Percentiles rank a stretch among this genome's conserved stretches.
These are phyloP conservation scores for Fusarium sp. DNA, from an alignment of 2,329 filamentous ascomycete genomes.

Conservation along the genomic window DNA sequence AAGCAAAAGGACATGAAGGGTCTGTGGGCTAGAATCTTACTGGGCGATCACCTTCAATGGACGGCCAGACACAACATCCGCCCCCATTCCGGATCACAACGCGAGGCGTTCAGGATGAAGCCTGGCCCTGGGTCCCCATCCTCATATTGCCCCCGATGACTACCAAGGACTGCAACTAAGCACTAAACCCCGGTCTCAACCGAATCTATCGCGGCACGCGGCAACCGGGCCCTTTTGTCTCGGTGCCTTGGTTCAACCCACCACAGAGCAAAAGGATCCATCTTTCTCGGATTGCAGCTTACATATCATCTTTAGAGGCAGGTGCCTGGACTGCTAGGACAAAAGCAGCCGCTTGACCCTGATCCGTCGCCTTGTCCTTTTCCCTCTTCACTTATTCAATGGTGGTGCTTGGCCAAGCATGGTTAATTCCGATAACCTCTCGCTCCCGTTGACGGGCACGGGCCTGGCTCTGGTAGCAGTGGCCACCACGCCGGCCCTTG, in stretches of 20 bases:
- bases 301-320: conserved; percentile 29
- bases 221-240: conserved; percentile 13
- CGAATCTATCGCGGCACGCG: conserved; percentile 6
- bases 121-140: neutral
- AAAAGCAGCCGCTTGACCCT: conserved; percentile 20
- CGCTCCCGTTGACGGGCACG: conserved; percentile 47
- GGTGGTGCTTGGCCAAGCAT: conserved; percentile 20
- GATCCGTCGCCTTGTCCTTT: neutral
- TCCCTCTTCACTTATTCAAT: neutral
- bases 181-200: neutral
- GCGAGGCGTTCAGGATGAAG: neutral
- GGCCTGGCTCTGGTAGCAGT: conserved; percentile 52
- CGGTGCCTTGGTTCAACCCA: conserved; percentile 30
- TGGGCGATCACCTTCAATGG: neutral
- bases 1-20: conserved; percentile 18
- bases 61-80: conserved; percentile 6
- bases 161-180: neutral
- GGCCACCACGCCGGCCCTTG: conserved; percentile 53
- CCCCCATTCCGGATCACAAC: neutral
- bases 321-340: conserved; percentile 16
- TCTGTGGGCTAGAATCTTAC: neutral
- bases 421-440: conserved; percentile 18
- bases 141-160: neutral
- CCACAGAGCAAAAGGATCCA: conserved; percentile 15
- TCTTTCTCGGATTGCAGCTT: conserved; percentile 26